phyloP scores from a whole-genome alignment of 2,329 filamentous ascomycete species.

The Microsporum canis region DNA sequence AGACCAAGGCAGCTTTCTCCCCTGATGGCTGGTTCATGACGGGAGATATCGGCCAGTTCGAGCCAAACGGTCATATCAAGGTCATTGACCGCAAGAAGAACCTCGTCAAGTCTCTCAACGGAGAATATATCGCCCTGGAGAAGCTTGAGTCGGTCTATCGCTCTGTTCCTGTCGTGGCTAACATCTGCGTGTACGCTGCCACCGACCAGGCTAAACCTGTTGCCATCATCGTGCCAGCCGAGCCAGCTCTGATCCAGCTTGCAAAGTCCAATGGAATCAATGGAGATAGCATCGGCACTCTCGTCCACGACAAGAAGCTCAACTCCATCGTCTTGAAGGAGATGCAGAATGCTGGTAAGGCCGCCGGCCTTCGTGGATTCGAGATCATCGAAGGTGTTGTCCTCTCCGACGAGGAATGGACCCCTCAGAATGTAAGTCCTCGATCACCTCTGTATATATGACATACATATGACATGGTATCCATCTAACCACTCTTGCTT shows the following conservation, averaged over 20 bases:
- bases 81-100: conserved; percentile 98
- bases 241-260: conserved; percentile 50
- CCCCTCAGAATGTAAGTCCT: conserved; percentile 29
- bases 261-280: conserved; percentile 42
- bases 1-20: conserved; percentile 72
- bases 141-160: conserved; percentile 88
- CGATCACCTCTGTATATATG: conserved; percentile 5
- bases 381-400: conserved; percentile 37
- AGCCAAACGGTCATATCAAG: conserved; percentile 73
- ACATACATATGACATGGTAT: neutral
- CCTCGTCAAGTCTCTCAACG: conserved; percentile 94
- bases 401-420: conserved; percentile 37
- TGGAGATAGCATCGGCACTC: conserved; percentile 18
- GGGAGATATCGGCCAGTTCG: conserved; percentile 79
- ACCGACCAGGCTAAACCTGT: conserved; percentile 42
- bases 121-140: conserved; percentile 96
- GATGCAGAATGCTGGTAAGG: conserved; percentile 28
- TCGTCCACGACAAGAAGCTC: conserved; percentile 32
- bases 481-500: conserved; percentile 22
- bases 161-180: conserved; percentile 41
- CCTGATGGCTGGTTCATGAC: conserved; percentile 95
- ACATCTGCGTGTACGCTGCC: conserved; percentile 48
- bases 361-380: conserved; percentile 29
- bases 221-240: conserved; percentile 51
- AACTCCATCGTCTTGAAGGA: conserved; percentile 32